These are phyloP conservation scores for Hypoxylon perforatum DNA, from an alignment of 495 filamentous ascomycete genomes.

Conservation along the genomic window DNA sequence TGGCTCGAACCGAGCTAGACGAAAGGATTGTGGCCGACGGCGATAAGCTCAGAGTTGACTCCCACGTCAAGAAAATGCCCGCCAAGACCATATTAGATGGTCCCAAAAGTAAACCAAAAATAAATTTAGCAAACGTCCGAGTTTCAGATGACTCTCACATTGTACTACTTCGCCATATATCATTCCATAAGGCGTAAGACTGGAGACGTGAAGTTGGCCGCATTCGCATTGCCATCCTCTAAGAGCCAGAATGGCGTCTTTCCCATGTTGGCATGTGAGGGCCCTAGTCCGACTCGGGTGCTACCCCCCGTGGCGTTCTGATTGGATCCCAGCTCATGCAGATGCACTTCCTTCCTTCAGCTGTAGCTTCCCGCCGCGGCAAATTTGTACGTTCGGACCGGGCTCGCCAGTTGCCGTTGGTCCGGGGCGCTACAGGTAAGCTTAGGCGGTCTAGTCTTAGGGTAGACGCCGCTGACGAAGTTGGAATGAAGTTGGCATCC, in stretches of 20 bases:
- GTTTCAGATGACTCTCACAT: background rate
- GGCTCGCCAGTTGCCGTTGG: slow-evolving; percentile 22
- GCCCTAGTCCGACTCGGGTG: slow-evolving; percentile 4
- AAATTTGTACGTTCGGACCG: slow-evolving; percentile 22
- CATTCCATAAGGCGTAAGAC: background rate
- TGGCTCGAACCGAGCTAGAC: slow-evolving; percentile 6
- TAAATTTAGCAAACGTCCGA: background rate
- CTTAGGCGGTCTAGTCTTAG: slow-evolving; percentile 8
- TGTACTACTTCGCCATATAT: background rate
- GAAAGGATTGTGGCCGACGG: background rate
- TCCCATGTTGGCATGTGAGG: background rate
- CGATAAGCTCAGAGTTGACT: slow-evolving; percentile 14
- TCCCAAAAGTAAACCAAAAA: slow-evolving; percentile 5
- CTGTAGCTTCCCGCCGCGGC: slow-evolving; percentile 4
- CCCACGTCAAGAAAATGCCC: slow-evolving; percentile 1
- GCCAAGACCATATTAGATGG: background rate
- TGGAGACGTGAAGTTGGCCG: slow-evolving; percentile 8
- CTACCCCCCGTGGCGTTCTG: slow-evolving; percentile 17
- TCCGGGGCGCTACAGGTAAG: slow-evolving; percentile 24
- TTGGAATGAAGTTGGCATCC: slow-evolving; percentile 7
- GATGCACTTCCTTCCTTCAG: slow-evolving; percentile 12
- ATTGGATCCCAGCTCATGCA: slow-evolving; percentile 34
- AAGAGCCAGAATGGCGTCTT: slow-evolving; percentile 2
- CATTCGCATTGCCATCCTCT: slow-evolving; percentile 15
- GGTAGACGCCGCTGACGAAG: slow-evolving; percentile 4